Percentiles rank a stretch among this genome's conserved stretches.
Conservation (phyloP, 208 protist genomes). For the Borovskyia barvae region DNA sequence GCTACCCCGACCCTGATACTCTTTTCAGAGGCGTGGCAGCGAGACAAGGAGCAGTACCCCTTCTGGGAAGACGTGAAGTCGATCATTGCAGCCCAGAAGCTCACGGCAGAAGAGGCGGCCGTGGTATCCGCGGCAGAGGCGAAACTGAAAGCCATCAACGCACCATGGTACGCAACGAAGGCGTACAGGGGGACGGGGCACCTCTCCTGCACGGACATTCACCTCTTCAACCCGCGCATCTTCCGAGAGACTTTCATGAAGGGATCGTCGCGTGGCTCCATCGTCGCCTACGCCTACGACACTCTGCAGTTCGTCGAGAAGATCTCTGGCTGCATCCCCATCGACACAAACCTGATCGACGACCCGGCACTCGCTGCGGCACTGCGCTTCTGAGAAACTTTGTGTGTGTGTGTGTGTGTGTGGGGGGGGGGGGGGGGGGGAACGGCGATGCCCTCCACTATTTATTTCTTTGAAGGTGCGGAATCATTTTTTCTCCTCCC, state of each 20-base stretch:
- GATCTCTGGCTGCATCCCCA: slow-evolving; percentile 6
- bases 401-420: too few relatives aligned
- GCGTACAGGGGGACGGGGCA: slow-evolving; percentile 37
- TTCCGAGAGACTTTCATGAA: slow-evolving; percentile 33
- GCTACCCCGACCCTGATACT: slow-evolving; percentile 59
- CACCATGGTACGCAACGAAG: slow-evolving; percentile 30
- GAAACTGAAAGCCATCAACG: not conserved
- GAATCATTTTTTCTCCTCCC: slow-evolving; percentile 5
- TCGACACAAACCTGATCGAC: slow-evolving; percentile 8
- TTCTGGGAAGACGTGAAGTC: slow-evolving; percentile 37
- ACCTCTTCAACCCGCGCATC: slow-evolving; percentile 59
- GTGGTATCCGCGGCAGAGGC: slow-evolving; percentile 16
- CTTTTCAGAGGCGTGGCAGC: slow-evolving; percentile 62
- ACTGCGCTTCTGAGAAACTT: too few relatives aligned
- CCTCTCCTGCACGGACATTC: slow-evolving; percentile 45
- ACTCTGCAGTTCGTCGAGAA: slow-evolving; percentile 41
- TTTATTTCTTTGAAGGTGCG: not conserved
- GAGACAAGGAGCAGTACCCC: slow-evolving; percentile 27
- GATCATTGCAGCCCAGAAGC: slow-evolving; percentile 28
- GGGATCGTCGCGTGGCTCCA: slow-evolving; percentile 30
- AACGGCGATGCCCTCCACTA: not conserved
- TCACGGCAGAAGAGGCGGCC: slow-evolving; percentile 18
- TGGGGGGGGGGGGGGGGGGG: too few relatives aligned
- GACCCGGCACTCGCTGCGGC: slow-evolving; percentile 5
- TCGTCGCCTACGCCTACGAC: slow-evolving; percentile 41